Evolutionary conservation across 129 eudicot genomes (phyloP), one percentile per base, ranked within the genome.

Genomic region (Tagetes patula): DNA sequence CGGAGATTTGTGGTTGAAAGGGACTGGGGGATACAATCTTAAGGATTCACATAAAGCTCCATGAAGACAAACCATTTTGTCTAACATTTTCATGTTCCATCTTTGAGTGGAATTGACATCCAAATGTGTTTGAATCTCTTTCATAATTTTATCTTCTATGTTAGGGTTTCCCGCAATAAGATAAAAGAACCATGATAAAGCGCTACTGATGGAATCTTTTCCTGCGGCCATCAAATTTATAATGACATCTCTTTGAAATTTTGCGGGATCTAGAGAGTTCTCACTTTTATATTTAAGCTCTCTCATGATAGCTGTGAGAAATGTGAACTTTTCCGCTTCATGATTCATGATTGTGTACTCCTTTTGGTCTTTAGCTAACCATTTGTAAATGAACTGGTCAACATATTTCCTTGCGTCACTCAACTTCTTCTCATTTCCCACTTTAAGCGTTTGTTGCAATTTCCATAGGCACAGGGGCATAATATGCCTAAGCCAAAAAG

Each of bases 31-130:
- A n/a, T n/a, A n/a, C n/a, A n/a, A n/a, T n/a, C n/a, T n/a, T n/a
- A n/a, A n/a, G n/a, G n/a, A n/a, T 62, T 14, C 0, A 69, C 87
- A 81, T 53, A 89, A 48, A 62, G 91, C 87, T 8, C 83, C 91
- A 34, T 89, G 89, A 1, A 89, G 96, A 65, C 82, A 84, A 40
- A 89, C n/a, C 32, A 86, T 50, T 61, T 86, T 62, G 0, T 38
- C 37, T 3, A 72, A 59, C 12, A 68, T 79, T 40, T 75, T 77
- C 1, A 20, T n/a, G n/a, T n/a, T n/a, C n/a, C n/a, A n/a, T n/a
- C n/a, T n/a, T n/a, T n/a, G n/a, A n/a, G n/a, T n/a, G n/a, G n/a
- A n/a, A n/a, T n/a, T n/a, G n/a, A n/a, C n/a, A n/a, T n/a, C n/a
- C n/a, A n/a, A n/a, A n/a, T n/a, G n/a, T n/a, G n/a, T n/a, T n/a